A percentile compares a stretch with the other conserved stretches of the same genome.
These are phyloP conservation scores for Xylariomycetidae sp. DNA, from an alignment of 2,329 filamentous ascomycete species.

Conservation along the genomic window DNA sequence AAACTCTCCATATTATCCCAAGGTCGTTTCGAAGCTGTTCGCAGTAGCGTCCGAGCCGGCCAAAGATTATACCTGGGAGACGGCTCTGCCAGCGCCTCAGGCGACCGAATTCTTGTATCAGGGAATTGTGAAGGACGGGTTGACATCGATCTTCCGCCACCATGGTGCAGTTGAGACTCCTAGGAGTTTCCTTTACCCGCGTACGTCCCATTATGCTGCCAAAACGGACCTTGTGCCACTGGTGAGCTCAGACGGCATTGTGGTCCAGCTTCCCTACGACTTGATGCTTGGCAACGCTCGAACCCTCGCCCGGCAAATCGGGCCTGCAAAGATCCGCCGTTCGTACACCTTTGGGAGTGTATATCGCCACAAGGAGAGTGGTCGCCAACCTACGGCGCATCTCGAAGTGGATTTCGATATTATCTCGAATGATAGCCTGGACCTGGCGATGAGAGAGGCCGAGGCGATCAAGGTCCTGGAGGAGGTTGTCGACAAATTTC, in stretches of 20 bases:
- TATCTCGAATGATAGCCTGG: conserved; percentile 72
- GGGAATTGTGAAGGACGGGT: conserved; percentile 64
- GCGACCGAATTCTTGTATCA: conserved; percentile 62
- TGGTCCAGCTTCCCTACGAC: conserved; percentile 91
- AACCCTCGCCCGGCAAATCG: conserved; percentile 65
- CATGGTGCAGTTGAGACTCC: conserved; percentile 83
- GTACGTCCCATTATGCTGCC: conserved; percentile 68
- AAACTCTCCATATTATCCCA: conserved; percentile 80
- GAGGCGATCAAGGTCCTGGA: conserved; percentile 93
- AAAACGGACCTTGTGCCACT: conserved; percentile 67
- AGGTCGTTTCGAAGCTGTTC: conserved; percentile 83
- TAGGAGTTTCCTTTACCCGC: conserved; percentile 71
- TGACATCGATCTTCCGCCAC: conserved; percentile 74
- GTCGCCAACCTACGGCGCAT: conserved; percentile 74
- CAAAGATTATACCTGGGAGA: conserved; percentile 76
- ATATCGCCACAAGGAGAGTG: conserved; percentile 71
- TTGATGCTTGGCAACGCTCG: conserved; percentile 84
- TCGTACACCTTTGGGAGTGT: conserved; percentile 85
- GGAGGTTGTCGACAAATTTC: conserved; percentile 78
- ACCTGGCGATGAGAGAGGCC: conserved; percentile 84
- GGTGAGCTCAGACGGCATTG: conserved; percentile 75
- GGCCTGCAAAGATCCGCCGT: conserved; percentile 59
- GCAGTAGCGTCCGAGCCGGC: conserved; percentile 68
- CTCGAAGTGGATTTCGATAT: conserved; percentile 97
- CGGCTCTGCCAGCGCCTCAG: conserved; percentile 50